phyloP scores from a whole-genome alignment of 2,329 filamentous ascomycete genomes.

The Chaetomiaceae sp. region DNA sequence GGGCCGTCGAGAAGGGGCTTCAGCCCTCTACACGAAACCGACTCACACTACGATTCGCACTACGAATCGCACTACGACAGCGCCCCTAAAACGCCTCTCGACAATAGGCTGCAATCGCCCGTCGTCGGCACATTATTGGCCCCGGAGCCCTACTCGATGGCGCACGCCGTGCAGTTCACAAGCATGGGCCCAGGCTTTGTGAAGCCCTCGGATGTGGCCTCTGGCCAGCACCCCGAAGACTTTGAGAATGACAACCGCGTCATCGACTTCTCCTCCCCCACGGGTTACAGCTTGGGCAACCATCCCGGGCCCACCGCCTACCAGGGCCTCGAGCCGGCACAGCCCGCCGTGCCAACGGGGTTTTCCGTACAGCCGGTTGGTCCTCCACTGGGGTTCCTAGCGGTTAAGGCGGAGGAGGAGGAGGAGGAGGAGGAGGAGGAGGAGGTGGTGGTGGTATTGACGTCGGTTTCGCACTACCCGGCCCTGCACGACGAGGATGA shows the following conservation, averaged over 20 bases:
- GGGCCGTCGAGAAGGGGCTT: slow-evolving; percentile 33
- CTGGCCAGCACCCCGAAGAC: slow-evolving; percentile 29
- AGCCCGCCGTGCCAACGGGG: slow-evolving; percentile 11
- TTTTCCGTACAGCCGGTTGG: slow-evolving; percentile 24
- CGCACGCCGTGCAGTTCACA: slow-evolving; percentile 29
- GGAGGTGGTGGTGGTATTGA: no score
- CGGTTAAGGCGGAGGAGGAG: slow-evolving; percentile 20
- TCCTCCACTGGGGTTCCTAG: slow-evolving; percentile 25
- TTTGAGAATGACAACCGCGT: slow-evolving; percentile 29
- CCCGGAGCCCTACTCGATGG: slow-evolving; percentile 26
- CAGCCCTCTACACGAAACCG: slow-evolving; percentile 38
- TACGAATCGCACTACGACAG: slow-evolving; percentile 31
- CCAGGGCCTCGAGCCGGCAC: slow-evolving; percentile 21
- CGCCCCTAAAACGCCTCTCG: slow-evolving; percentile 37
- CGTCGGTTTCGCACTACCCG: slow-evolving; percentile 16
- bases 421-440: no score
- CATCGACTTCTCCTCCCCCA: slow-evolving; percentile 25
- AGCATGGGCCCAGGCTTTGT: slow-evolving; percentile 31
- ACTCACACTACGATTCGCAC: slow-evolving; percentile 33
- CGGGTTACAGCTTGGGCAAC: slow-evolving; percentile 33
- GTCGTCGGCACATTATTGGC: slow-evolving; percentile 24
- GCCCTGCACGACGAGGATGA: slow-evolving; percentile 5
- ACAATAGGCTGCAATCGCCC: slow-evolving; percentile 31
- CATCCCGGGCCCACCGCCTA: slow-evolving; percentile 25
- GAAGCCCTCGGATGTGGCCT: slow-evolving; percentile 34